Base-by-base conservation (phyloP, 1,139 yeast genomes). In the Kluyveromyces sp. region DNA sequence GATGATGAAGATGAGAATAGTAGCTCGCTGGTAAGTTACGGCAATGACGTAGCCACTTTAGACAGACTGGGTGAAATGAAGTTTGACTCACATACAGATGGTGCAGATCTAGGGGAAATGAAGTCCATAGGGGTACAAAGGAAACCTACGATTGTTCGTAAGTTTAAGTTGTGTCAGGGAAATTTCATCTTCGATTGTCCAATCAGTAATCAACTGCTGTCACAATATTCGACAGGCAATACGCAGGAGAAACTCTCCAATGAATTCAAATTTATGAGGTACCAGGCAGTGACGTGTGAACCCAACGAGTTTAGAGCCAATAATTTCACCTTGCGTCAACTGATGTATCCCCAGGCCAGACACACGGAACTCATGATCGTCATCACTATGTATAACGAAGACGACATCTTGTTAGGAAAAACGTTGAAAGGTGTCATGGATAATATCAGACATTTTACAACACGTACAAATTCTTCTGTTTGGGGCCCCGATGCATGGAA, bases 401-500 rank as follows among this genome's bases (percentile, higher is more conserved):
- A 85, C 64, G 95, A 88, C 61, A 74, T 75, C 44, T 72, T 95
- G 8, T 74, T 94, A 49, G 92, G 96, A 0, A 76, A 97, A 62
- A 89, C 97, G 3, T 71, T 92, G 70, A 89, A 88, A 62, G 95
- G 95, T 36, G 86, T 89, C 22, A 85, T 92, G 85, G 86, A 85
- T 52, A 92, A 92, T 61, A 80, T 92, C 48, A 83, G 88, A 19
- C 92, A 87, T 60, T 74, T 92, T 56, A 78, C 85, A 26, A 71
- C 88, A 53, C 78, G 78, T 51, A 80, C 78, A 52, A 73, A 81
- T 49, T 74, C 81, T 57, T 66, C 79, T 18, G 76, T 79, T 2
- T 86, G 94, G 83, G 95, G 95, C 1, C 80, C 81, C 46, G 95
- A 89, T 46, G 75, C 87, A 3, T 92, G 98, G 98, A 84, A 92